phyloP scores from a whole-genome alignment of 768 basidiomycete genomes.

The Leucosporidium creatinivorum region DNA sequence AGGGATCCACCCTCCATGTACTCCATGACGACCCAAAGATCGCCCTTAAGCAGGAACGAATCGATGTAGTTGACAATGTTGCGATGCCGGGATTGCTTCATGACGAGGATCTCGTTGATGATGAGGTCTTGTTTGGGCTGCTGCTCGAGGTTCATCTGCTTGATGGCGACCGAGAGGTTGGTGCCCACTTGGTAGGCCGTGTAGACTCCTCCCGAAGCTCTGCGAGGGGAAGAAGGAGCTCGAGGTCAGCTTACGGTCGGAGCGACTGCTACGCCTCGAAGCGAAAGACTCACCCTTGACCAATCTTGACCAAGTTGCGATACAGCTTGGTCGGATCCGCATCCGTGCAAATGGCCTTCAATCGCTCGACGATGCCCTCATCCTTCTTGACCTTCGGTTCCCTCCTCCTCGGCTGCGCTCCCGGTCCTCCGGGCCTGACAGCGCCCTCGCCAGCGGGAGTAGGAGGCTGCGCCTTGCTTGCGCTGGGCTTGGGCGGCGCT shows the following conservation, averaged over 20 bases:
- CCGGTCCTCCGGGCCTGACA: slow-evolving; percentile 43
- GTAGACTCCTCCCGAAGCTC: slow-evolving; percentile 95
- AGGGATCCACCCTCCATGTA: slow-evolving; percentile 53
- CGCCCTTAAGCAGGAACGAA: slow-evolving; percentile 94
- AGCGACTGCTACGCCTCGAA: background rate
- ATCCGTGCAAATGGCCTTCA: slow-evolving; percentile 92
- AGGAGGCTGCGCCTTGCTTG: slow-evolving; percentile 4
- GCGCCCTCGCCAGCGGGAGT: slow-evolving; percentile 7
- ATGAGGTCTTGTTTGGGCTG: slow-evolving; percentile 99
- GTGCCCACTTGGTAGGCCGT: slow-evolving; percentile 96
- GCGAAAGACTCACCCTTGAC: slow-evolving; percentile 69
- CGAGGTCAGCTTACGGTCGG: slow-evolving; percentile 10
- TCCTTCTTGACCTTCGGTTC: slow-evolving; percentile 68
- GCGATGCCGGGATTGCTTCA: slow-evolving; percentile 78
- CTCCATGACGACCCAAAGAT: slow-evolving; percentile 98
- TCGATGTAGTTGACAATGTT: slow-evolving; percentile 99
- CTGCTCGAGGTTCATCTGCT: slow-evolving; percentile 99
- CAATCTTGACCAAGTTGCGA: slow-evolving; percentile 88
- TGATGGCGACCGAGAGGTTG: slow-evolving; percentile 91
- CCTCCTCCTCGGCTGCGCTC: slow-evolving; percentile 79
- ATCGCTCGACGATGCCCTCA: slow-evolving; percentile 73
- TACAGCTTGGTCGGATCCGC: slow-evolving; percentile 94
- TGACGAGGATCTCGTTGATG: slow-evolving; percentile 99
- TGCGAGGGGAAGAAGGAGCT: slow-evolving; percentile 39
- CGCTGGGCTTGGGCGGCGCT: slow-evolving; percentile 28